Conservation (phyloP, 768 basidiomycete genomes). For the Hygrocybe punicea region DNA sequence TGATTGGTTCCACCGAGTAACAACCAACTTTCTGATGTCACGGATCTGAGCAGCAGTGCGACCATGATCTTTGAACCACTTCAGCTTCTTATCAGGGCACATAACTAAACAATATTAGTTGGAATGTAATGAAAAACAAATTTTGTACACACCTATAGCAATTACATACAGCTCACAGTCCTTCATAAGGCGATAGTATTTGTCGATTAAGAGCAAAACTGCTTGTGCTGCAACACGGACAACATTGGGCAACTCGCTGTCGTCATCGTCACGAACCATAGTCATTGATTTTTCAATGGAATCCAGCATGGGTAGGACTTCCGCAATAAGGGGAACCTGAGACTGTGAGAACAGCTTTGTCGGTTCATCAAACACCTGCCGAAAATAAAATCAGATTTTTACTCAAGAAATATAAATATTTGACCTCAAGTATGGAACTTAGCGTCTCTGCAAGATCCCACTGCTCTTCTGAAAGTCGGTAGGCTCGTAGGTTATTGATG, state of each 20-base stretch:
- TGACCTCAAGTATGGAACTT: neutral
- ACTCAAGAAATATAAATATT: neutral
- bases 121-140: neutral
- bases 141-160: neutral
- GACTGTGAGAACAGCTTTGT: neutral
- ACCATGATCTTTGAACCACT: neutral
- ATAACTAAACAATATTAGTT: neutral
- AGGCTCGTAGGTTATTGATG: slow-evolving; percentile 15
- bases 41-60: neutral
- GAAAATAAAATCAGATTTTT: neutral
- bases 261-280: neutral
- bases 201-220: neutral
- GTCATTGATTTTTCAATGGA: neutral
- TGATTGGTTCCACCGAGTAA: neutral
- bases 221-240: neutral
- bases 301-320: neutral
- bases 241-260: neutral
- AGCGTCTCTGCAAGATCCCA: neutral
- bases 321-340: neutral
- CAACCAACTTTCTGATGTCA: neutral
- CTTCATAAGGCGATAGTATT: neutral
- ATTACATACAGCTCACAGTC: neutral
- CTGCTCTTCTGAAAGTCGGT: slow-evolving; percentile 13
- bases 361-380: neutral
- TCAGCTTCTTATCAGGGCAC: neutral